phyloP scores from a whole-genome alignment of 257 asterid genomes.

The Anisodus tanguticus region DNA sequence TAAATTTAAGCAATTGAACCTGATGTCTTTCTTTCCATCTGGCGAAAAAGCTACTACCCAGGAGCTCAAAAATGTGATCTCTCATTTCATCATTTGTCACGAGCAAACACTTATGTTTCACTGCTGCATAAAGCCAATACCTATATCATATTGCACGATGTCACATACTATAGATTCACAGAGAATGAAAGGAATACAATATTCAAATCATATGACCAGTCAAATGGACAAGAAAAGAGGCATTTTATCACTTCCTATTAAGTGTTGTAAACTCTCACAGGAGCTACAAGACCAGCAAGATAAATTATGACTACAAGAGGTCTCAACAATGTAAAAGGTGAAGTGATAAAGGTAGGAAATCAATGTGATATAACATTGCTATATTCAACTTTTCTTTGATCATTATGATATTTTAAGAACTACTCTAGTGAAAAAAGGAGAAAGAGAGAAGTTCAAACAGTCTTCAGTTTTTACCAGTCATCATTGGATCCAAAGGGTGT shows the following conservation, averaged over 20 bases:
- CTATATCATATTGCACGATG: neutral
- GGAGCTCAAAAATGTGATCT: slow-evolving; percentile 96
- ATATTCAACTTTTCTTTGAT: neutral
- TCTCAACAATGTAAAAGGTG: slow-evolving; percentile 16
- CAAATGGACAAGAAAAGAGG: neutral
- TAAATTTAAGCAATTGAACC: slow-evolving; percentile 44
- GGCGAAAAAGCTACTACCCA: slow-evolving; percentile 76
- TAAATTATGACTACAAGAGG: neutral
- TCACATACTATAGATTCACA: slow-evolving; percentile 7
- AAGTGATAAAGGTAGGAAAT: neutral
- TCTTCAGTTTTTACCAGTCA: slow-evolving; percentile 59
- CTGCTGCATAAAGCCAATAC: slow-evolving; percentile 95
- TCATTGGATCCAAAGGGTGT: slow-evolving; percentile 97
- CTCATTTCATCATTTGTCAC: slow-evolving; percentile 99
- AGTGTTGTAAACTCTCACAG: neutral
- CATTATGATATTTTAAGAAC: neutral
- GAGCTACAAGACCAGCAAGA: neutral
- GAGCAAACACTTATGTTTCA: slow-evolving; percentile 78
- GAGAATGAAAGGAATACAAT: neutral
- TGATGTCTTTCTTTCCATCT: slow-evolving; percentile 98
- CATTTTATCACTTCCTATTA: neutral
- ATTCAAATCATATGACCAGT: slow-evolving; percentile 20
- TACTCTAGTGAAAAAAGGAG: neutral
- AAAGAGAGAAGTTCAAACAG: slow-evolving; percentile 26
- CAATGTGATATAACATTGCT: neutral